Base-by-base conservation (phyloP, 441 rosid genomes). In the Raphanus hybrid region DNA sequence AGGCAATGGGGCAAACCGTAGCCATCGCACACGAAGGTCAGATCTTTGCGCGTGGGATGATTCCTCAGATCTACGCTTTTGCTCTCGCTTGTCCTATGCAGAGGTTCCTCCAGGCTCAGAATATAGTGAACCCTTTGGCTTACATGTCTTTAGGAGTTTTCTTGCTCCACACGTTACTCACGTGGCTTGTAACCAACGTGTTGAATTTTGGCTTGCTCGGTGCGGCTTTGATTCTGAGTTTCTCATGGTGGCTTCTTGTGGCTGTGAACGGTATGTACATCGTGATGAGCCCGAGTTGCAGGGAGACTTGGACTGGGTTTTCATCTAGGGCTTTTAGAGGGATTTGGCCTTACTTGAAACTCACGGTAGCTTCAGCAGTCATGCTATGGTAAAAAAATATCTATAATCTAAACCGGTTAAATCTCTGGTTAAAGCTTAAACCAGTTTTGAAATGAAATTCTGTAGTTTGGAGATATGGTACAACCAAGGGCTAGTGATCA, bases 391-490 rank as follows among this genome's bases (percentile, higher is more conserved):
- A 68, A 23, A 23, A 23, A 23, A 64, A 4, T 27, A 50, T 37
- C 29, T 64, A 3, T 37, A 2, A 16, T 37, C 29, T 37, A 37
- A 64, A 37, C 7, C 37, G 12, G 29, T 65, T 75, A 10, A 45
- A 37, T 69, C 10, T 35, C 8, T 79, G 27, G 63, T 58, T 58
- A 62, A 27, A 57, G 2, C 5, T 71, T 1, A 61, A 45, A 16
- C 66, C 3, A 26, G 9, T 35, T 60, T 50, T 26, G 35, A 14
- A 64, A 63, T 64, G 18, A 18, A 6, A 35, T 3, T 34, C 16
- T 82, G 87, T 43, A 95, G 98, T 78, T 90, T 95, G 87, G 99
- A 95, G 90, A 88, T 95, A 70, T 95, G 99, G 97, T 95, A 90
- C 87, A 87, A 63, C 79, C 99, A 92, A 87, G 99, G 95, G 67